Conservation (phyloP, 441 rosid species). For the Pelargonium citronellum region DNA sequence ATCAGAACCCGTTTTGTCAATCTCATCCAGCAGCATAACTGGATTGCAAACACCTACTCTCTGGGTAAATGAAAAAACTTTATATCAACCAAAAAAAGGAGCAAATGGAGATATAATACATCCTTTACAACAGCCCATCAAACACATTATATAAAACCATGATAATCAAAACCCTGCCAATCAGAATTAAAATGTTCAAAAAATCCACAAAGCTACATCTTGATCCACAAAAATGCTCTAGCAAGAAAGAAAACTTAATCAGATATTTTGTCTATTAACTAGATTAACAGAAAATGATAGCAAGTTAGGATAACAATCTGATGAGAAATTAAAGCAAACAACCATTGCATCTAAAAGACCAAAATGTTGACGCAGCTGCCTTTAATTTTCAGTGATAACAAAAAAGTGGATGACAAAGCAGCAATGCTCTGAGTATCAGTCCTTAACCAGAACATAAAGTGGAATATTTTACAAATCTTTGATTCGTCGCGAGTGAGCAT, state of each 20-base stretch:
- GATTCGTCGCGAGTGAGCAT: too few species aligned
- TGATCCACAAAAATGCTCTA: neutral
- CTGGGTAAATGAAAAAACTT: slow-evolving; percentile 39
- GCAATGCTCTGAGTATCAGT: too few species aligned
- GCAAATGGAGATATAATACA: slow-evolving; percentile 2
- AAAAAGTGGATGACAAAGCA: too few species aligned
- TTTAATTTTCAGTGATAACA: too few species aligned
- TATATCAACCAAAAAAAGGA: neutral
- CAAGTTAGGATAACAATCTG: too few species aligned
- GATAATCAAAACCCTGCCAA: neutral
- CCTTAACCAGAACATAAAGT: too few species aligned
- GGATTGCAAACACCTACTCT: slow-evolving; percentile 95
- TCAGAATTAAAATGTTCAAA: neutral
- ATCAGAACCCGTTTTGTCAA: slow-evolving; percentile 99
- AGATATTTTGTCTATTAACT: neutral
- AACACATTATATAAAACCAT: slow-evolving; percentile 9
- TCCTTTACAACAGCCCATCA: slow-evolving; percentile 10
- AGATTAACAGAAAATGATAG: neutral
- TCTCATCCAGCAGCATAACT: slow-evolving; percentile 93
- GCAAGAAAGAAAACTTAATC: neutral
- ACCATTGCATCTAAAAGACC: too few species aligned
- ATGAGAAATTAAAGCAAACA: too few species aligned
- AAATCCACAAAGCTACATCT: slow-evolving; percentile 7
- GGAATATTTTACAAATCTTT: too few species aligned
- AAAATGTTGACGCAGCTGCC: too few species aligned